Evolutionary conservation across 768 basidiomycete species (phyloP).

Genomic region (Pleurotus cornucopiae): DNA sequence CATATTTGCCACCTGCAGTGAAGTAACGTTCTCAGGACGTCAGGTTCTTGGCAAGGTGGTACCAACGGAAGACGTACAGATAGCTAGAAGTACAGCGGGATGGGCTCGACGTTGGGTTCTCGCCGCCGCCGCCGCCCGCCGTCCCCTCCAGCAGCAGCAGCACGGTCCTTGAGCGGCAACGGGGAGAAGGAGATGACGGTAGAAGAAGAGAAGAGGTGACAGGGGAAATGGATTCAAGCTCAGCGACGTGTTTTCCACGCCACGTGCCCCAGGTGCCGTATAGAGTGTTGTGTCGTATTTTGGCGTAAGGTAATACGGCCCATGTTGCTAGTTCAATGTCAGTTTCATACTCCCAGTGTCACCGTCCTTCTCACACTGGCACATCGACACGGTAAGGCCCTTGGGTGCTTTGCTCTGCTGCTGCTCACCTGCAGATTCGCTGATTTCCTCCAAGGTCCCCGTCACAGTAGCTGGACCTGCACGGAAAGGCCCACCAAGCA

Average conservation of each 20-base stretch:
- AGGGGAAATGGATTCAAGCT: neutral
- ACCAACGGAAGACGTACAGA: no score
- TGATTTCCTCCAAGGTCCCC: neutral
- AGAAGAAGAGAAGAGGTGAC: neutral
- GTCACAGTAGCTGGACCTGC: neutral
- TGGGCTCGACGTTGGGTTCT: no score
- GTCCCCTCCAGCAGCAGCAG: no score
- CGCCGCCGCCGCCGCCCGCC: no score
- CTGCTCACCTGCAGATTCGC: neutral
- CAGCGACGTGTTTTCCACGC: conserved; percentile 1
- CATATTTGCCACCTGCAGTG: neutral
- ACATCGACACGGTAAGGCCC: neutral
- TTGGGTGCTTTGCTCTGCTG: no score
- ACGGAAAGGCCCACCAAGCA: no score
- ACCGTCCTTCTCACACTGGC: conserved; percentile 2
- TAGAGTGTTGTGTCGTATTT: conserved; percentile 5
- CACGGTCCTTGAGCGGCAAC: neutral
- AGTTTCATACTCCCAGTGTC: neutral
- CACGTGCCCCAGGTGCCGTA: neutral
- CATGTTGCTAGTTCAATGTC: conserved; percentile 3
- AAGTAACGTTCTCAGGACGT: conserved; percentile 5
- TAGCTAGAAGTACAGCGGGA: no score
- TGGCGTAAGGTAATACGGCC: conserved; percentile 4
- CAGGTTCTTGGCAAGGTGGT: neutral
- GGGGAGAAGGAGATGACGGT: neutral